A percentile compares a stretch with the other conserved stretches of the same genome.
Evolutionary conservation across 352 stramenopile species (phyloP).

Genomic region (Globisporangium paroecandrum): DNA sequence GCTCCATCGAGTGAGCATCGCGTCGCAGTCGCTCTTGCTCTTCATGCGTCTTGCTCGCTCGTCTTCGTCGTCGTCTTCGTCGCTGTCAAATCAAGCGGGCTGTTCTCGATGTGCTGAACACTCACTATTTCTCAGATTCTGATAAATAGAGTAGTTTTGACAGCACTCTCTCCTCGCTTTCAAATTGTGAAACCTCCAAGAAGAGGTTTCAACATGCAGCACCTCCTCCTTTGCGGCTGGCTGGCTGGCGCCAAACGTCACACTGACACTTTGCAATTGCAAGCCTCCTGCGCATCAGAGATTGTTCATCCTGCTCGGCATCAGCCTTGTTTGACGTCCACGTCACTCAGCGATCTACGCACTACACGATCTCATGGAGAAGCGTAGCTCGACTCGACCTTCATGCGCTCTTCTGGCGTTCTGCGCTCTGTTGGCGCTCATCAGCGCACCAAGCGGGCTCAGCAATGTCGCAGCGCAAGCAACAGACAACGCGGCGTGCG

Average conservation of each 20-base stretch:
- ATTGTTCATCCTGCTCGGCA: neutral
- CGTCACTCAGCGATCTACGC: neutral
- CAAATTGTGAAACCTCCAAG: neutral
- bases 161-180: neutral
- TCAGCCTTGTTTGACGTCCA: neutral
- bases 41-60: no score
- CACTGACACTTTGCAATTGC: neutral
- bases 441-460: neutral
- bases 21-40: no score
- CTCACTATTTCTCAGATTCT: no score
- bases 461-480: neutral
- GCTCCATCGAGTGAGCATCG: no score
- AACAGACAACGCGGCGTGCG: neutral
- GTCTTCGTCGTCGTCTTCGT: no score
- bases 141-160: no score
- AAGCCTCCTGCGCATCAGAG: neutral
- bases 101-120: no score
- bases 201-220: neutral
- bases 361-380: neutral
- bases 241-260: neutral
- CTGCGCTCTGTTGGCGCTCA: neutral
- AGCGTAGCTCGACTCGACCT: neutral
- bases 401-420: neutral
- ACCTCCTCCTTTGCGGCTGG: neutral
- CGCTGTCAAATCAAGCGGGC: no score